Evolutionary conservation across 805 yeast species (phyloP), one percentile per base, ranked within the genome.

Genomic region (Lachancea meyersii): DNA sequence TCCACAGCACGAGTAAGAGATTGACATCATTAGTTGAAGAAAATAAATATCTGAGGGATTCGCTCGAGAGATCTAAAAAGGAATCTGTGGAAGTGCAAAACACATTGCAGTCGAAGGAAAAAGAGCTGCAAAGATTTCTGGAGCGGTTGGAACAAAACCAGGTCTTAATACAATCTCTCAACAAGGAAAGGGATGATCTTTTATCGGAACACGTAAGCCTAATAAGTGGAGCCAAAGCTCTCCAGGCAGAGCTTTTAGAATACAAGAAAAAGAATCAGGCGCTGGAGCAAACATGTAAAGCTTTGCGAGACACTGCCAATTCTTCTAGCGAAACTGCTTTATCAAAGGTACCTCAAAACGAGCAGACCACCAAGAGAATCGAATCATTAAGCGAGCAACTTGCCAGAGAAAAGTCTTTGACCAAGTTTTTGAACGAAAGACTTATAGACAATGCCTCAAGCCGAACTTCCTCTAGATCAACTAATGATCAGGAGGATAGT

Each of bases 341-440:
- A 3, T 44, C 65, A 67, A 24, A 55, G 61, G n/a, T 74, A 69
- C 41, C 75, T 67, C 20, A 21, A 17, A 31, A 38, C 16, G 27
- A 63, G 63, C 26, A 70, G 71, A n/a, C 5, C 10, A 21, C 14
- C 2, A 32, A 32, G 17, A 39, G 31, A 13, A n/a, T 31, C 16
- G 46, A 68, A 63, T 13, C 63, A 70, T 32, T 80, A 76, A 4
- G 67, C 48, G 73, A 69, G 31, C 63, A 61, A 23, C 72, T 68
- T 23, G 51, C 75, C 4, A 51, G 60, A 14, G 66, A 68, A 44
- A 56, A 53, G 33, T 44, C 61, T 0, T 49, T 59, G n/a, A 61
- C 60, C 13, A 48, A 51, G 9, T 56, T 52, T 26, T 35, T 69
- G 13, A 51, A 58, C 7, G 58, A 56, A 33, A 54, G 60, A 22